These are phyloP conservation scores for Candida wancherniae DNA, from an alignment of 805 yeast species.

Conservation along the genomic window DNA sequence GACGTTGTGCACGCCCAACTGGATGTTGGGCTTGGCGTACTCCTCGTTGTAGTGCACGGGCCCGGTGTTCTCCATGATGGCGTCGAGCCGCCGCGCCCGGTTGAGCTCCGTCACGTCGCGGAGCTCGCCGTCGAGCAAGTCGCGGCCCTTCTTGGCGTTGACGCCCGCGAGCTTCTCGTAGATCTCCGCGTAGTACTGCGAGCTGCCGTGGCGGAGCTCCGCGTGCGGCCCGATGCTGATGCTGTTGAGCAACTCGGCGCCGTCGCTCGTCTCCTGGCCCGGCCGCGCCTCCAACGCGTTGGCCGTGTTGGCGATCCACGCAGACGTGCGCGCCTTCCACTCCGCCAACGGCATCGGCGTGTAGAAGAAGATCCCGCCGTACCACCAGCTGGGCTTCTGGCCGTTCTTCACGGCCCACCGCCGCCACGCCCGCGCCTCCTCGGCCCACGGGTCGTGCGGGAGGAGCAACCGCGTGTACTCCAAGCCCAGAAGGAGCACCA, in stretches of 20 bases:
- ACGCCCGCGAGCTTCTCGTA: constrained; percentile 23
- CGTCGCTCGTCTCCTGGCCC: constrained; percentile 1
- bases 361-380: constrained; percentile 55
- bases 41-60: constrained; percentile 21
- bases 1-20: constrained; percentile 31
- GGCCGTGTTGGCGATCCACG: constrained; percentile 14
- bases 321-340: constrained; percentile 27
- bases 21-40: constrained; percentile 33
- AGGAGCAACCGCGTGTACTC: constrained; percentile 49
- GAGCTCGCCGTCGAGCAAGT: constrained; percentile 24
- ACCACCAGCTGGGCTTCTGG: constrained; percentile 53
- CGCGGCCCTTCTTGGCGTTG: constrained; percentile 19
- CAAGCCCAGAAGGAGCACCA: constrained; percentile 51
- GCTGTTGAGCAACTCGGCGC: constrained; percentile 7
- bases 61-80: constrained; percentile 30
- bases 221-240: constrained; percentile 15
- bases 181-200: constrained; percentile 21
- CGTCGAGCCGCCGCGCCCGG: constrained; percentile 32
- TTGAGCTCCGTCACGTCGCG: constrained; percentile 32
- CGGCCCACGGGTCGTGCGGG: constrained; percentile 65
- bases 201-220: constrained; percentile 12
- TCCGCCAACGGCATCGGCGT: constrained; percentile 46
- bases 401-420: constrained; percentile 46
- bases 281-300: constrained; percentile 10
- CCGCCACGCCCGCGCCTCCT: constrained; percentile 57